A percentile compares a stretch with the other conserved stretches of the same genome.
phyloP scores from a whole-genome alignment of 2,329 filamentous ascomycete genomes.

The Trichoderma harzianum region DNA sequence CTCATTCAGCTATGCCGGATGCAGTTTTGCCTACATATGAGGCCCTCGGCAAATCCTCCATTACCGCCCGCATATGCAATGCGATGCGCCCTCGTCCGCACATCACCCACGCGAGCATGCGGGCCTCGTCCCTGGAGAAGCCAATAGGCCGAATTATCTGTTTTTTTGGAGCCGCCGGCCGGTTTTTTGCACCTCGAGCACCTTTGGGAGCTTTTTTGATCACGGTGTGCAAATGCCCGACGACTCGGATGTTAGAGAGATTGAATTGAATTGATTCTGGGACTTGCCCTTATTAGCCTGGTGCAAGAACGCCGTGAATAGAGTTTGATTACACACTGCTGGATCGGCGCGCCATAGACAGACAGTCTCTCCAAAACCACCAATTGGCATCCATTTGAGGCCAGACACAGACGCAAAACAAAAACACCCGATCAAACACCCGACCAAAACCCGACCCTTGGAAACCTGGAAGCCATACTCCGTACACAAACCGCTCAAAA shows the following conservation, averaged over 20 bases:
- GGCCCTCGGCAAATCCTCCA: not conserved
- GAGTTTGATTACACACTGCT: not conserved
- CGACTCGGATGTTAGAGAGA: not conserved
- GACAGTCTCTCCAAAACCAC: not conserved
- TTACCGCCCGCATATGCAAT: conserved; percentile 9
- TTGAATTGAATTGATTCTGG: not conserved
- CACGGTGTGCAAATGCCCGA: not conserved
- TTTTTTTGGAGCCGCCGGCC: not conserved
- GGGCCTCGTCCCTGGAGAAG: not conserved
- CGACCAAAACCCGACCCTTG: no score
- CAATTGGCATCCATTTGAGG: not conserved
- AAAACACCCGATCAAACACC: no score
- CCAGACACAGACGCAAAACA: no score
- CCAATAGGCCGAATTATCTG: not conserved
- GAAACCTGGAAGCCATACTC: no score
- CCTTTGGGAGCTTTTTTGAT: not conserved
- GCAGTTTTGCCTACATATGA: not conserved
- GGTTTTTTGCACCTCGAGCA: not conserved
- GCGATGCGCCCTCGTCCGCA: conserved; percentile 1
- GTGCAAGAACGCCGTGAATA: not conserved
- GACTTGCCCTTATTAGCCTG: not conserved
- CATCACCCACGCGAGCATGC: conserved; percentile 12
- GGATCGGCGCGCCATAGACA: not conserved
- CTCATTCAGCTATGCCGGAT: conserved; percentile 1
- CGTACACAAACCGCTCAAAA: no score